phyloP scores from a whole-genome alignment of 305 asterid species.

The Ajuga reptans region DNA sequence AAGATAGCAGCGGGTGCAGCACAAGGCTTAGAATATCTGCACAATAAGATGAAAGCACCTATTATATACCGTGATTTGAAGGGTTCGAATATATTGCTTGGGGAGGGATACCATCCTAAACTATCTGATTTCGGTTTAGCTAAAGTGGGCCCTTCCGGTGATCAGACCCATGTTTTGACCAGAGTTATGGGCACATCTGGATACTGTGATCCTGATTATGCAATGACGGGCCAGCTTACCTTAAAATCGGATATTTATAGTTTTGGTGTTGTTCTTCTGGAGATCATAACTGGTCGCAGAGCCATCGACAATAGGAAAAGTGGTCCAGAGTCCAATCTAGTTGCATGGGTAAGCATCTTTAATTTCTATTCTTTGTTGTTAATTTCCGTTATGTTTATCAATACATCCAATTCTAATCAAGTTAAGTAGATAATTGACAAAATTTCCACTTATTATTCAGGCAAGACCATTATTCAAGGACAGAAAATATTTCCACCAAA shows the following conservation, averaged over 20 bases:
- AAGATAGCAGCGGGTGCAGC: constrained; percentile 87
- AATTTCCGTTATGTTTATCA: too few relatives aligned
- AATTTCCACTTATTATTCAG: constrained; percentile 25
- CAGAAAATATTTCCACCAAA: constrained; percentile 52
- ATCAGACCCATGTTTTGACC: constrained; percentile 72
- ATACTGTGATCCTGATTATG: constrained; percentile 83
- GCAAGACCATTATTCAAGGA: constrained; percentile 78
- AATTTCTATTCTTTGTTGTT: background rate
- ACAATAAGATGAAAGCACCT: constrained; percentile 59
- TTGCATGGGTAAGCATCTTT: constrained; percentile 51
- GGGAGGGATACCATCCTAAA: constrained; percentile 55
- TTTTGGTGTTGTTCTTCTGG: constrained; percentile 81
- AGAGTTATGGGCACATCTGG: constrained; percentile 94
- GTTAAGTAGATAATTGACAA: background rate
- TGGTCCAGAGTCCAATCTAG: constrained; percentile 47
- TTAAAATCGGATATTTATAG: constrained; percentile 79
- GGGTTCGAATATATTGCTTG: constrained; percentile 72
- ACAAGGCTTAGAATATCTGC: constrained; percentile 73
- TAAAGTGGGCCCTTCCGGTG: constrained; percentile 70
- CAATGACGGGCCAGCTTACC: constrained; percentile 80
- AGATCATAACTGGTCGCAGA: constrained; percentile 68
- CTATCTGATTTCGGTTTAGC: constrained; percentile 91
- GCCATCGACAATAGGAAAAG: constrained; percentile 48
- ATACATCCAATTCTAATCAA: too few relatives aligned
- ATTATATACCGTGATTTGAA: constrained; percentile 77